A percentile compares a stretch with the other conserved stretches of the same genome.
These are phyloP conservation scores for Mycena filopes DNA, from an alignment of 768 basidiomycete species.

Conservation along the genomic window DNA sequence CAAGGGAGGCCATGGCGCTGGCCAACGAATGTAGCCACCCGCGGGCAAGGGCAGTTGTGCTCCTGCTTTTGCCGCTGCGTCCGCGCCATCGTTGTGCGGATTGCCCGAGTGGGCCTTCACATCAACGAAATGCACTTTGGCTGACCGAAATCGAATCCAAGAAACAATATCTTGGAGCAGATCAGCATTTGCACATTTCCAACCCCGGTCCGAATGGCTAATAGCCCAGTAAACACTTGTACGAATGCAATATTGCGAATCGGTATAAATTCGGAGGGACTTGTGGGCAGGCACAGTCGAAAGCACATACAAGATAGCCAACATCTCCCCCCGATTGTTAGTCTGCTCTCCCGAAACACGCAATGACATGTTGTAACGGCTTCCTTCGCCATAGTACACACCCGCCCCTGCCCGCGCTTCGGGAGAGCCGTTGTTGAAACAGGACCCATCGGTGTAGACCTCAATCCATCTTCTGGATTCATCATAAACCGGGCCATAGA, in stretches of 20 bases:
- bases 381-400: neutral
- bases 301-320: slow-evolving; percentile 25
- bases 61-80: slow-evolving; percentile 7
- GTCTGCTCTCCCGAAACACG: slow-evolving; percentile 22
- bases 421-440: neutral
- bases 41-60: neutral
- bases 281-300: neutral
- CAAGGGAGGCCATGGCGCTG: neutral
- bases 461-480: neutral
- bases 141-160: slow-evolving; percentile 3
- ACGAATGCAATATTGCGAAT: slow-evolving; percentile 32
- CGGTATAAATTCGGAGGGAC: slow-evolving; percentile 18
- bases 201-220: slow-evolving; percentile 21
- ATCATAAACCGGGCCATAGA: neutral
- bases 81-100: slow-evolving; percentile 9
- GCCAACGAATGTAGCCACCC: neutral
- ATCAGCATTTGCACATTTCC: too few species aligned
- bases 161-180: slow-evolving; percentile 24
- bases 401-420: slow-evolving; percentile 14
- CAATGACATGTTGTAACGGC: neutral
- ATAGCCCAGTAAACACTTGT: slow-evolving; percentile 7
- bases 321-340: slow-evolving; percentile 32
- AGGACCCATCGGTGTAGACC: slow-evolving; percentile 21
- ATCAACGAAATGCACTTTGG: slow-evolving; percentile 9
- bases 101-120: slow-evolving; percentile 9